A percentile compares a stretch with the other conserved stretches of the same genome.
phyloP scores from a whole-genome alignment of 2,329 filamentous ascomycete species.

The Cladorrhinum sp. region DNA sequence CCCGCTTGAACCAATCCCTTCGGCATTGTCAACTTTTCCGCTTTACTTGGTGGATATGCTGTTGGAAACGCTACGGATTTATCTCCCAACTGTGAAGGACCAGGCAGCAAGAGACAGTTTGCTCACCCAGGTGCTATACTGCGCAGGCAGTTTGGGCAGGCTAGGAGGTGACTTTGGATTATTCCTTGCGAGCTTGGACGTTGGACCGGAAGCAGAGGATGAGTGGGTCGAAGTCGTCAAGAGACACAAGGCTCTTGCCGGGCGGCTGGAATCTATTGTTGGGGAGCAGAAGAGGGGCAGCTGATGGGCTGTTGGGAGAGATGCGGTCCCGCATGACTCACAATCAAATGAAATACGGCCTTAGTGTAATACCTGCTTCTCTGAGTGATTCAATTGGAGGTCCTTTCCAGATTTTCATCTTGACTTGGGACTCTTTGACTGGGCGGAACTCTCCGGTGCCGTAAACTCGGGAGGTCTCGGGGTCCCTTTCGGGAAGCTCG shows the following conservation, averaged over 20 bases:
- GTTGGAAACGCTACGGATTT: slow-evolving; percentile 68
- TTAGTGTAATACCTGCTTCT: neutral
- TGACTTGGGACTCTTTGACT: neutral
- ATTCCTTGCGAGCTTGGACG: slow-evolving; percentile 65
- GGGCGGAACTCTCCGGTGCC: neutral
- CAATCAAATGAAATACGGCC: neutral
- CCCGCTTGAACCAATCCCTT: slow-evolving; percentile 60
- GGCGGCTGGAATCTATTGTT: slow-evolving; percentile 68
- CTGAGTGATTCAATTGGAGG: too few relatives aligned
- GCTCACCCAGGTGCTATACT: slow-evolving; percentile 89
- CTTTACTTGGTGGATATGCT: slow-evolving; percentile 79
- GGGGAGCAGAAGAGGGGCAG: slow-evolving; percentile 45
- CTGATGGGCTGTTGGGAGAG: neutral
- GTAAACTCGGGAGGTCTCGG: neutral
- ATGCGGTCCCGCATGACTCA: neutral
- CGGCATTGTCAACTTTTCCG: slow-evolving; percentile 78
- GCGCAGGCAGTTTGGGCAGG: slow-evolving; percentile 83
- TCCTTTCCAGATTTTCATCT: too few relatives aligned
- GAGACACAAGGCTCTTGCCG: slow-evolving; percentile 80
- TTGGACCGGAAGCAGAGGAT: slow-evolving; percentile 46
- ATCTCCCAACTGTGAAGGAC: slow-evolving; percentile 79
- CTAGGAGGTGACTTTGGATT: slow-evolving; percentile 91
- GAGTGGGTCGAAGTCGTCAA: slow-evolving; percentile 90
- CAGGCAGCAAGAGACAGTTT: slow-evolving; percentile 79
- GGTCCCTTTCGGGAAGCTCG: neutral